Percentiles rank a stretch among this genome's conserved stretches.
phyloP scores from a whole-genome alignment of 1,139 yeast species.

The Pichia sp. region DNA sequence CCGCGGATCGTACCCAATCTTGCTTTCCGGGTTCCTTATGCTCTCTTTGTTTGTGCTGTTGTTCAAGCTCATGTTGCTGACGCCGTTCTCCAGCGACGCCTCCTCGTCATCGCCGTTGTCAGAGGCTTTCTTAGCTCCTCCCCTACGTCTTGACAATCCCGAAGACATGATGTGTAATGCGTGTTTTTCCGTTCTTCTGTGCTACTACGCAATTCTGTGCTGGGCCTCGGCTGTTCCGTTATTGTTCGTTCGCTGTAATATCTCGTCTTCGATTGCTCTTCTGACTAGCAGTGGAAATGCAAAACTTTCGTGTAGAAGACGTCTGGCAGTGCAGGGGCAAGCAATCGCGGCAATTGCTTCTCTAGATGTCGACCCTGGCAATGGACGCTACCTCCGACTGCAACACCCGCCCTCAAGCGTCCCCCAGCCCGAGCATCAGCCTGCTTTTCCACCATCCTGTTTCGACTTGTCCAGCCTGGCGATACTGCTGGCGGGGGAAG shows the following conservation, averaged over 20 bases:
- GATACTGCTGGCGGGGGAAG: background rate
- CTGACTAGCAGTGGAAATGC: background rate
- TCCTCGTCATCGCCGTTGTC: constrained; percentile 9
- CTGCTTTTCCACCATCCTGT: background rate
- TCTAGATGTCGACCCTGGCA: background rate
- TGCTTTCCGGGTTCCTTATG: constrained; percentile 36
- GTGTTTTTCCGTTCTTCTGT: background rate
- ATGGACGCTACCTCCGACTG: background rate
- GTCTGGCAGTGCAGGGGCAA: background rate
- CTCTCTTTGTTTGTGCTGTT: constrained; percentile 8
- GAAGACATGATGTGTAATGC: constrained; percentile 30
- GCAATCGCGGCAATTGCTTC: background rate
- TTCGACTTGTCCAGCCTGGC: background rate
- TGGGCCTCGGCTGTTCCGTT: background rate
- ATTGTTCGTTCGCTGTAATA: no score
- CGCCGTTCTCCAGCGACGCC: constrained; percentile 9
- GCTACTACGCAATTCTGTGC: background rate
- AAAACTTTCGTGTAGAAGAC: background rate
- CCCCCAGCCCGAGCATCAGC: background rate
- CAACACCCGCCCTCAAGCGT: background rate
- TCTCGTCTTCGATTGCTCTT: background rate
- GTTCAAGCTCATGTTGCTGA: constrained; percentile 12
- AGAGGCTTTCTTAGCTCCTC: constrained; percentile 18
- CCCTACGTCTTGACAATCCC: constrained; percentile 40
- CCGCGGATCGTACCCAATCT: constrained; percentile 79